Conservation (phyloP, 2,329 filamentous ascomycete species). For the Thermomyces lanuginosus region DNA sequence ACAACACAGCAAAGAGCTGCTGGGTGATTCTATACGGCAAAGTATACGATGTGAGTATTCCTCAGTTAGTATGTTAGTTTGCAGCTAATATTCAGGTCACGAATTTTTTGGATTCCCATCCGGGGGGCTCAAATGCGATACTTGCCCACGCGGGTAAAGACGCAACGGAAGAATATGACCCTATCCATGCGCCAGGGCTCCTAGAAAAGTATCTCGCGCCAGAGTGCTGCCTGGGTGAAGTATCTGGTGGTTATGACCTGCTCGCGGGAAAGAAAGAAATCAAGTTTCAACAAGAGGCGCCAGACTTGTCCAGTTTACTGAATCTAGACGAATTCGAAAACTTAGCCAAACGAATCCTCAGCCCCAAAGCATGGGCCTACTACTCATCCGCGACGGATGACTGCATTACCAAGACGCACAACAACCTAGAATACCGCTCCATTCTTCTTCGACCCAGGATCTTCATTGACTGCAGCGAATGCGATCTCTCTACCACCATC, state of each 20-base stretch:
- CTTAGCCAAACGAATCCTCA: conserved; percentile 3
- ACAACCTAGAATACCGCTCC: conserved; percentile 1
- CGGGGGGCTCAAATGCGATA: conserved; percentile 1
- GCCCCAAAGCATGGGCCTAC: conserved; percentile 3
- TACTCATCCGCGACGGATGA: conserved; percentile 5
- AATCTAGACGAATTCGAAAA: conserved; percentile 3
- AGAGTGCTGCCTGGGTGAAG: conserved; percentile 1
- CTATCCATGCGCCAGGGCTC: conserved; percentile 4
- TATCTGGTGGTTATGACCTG: conserved; percentile 1
- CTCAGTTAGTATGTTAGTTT: too few relatives aligned
- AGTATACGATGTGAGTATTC: too few relatives aligned
- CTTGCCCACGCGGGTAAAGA: conserved; percentile 4
- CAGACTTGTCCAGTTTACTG: conserved; percentile 2
- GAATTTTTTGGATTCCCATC: conserved; percentile 1
- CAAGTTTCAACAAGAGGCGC: neutral
- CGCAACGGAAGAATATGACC: conserved; percentile 3
- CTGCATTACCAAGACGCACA: conserved; percentile 3
- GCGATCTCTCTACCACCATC: conserved; percentile 1
- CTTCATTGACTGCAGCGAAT: conserved; percentile 22
- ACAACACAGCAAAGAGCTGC: too few relatives aligned
- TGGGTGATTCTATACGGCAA: too few relatives aligned
- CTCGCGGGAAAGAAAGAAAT: conserved; percentile 1
- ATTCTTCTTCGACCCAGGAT: conserved; percentile 29
- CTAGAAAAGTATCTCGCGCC: conserved; percentile 1
- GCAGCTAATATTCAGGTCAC: too few relatives aligned